These are phyloP conservation scores for Trichoderma atroviride DNA, from an alignment of 2,329 filamentous ascomycete genomes.

Conservation along the genomic window DNA sequence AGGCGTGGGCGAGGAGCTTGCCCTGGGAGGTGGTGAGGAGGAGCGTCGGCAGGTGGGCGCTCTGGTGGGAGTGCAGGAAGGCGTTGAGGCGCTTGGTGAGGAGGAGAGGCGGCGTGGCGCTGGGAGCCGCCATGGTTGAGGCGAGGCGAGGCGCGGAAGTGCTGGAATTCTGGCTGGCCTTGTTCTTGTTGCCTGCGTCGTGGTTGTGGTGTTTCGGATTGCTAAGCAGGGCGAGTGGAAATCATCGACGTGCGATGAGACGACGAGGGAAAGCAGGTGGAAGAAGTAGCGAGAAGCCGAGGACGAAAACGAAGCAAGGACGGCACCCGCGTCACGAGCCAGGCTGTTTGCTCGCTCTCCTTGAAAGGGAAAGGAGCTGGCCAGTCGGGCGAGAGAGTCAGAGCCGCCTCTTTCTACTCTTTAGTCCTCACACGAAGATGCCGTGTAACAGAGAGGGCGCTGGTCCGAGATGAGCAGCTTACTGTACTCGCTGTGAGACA, in stretches of 20 bases:
- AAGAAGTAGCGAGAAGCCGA: not conserved
- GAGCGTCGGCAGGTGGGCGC: constrained; percentile 59
- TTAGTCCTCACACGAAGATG: not conserved
- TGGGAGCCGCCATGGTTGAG: constrained; percentile 40
- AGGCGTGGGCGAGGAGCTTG: constrained; percentile 65
- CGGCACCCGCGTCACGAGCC: constrained; percentile 17
- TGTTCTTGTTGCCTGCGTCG: not conserved
- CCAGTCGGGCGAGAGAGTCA: constrained; percentile 1
- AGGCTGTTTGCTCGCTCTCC: not conserved
- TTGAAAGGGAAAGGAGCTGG: not conserved
- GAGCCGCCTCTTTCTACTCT: constrained; percentile 1
- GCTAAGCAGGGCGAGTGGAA: not conserved
- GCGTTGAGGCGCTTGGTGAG: constrained; percentile 66
- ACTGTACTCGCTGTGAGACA: not conserved
- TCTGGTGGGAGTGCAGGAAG: constrained; percentile 63
- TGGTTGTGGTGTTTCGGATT: not conserved
- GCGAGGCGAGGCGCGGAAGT: not conserved
- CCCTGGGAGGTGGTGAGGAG: constrained; percentile 63
- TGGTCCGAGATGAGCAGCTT: not conserved
- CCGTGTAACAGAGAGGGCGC: not conserved
- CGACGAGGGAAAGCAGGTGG: not conserved
- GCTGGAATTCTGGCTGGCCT: not conserved
- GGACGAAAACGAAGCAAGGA: not conserved
- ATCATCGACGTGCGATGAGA: not conserved
- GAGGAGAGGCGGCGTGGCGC: constrained; percentile 58